phyloP scores from a whole-genome alignment of 192 early-diverging fungal genomes.

The Fimicolochytrium jonesii region DNA sequence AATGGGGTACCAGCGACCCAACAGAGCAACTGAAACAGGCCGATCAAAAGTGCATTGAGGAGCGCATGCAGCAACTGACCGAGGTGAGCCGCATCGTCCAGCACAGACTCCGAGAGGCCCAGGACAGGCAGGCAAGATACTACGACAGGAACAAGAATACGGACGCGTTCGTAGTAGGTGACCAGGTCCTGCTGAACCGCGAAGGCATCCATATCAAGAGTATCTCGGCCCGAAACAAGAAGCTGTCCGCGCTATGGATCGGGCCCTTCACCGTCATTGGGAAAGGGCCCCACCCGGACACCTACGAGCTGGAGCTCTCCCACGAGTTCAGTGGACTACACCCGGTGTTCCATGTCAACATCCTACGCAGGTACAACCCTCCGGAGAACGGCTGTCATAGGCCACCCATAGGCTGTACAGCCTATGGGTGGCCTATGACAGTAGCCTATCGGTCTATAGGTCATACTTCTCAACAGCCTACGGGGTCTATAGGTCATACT shows the following conservation, averaged over 20 bases:
- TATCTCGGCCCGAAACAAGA: neutral
- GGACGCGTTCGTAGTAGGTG: neutral
- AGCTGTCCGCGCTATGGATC: neutral
- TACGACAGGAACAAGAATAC: neutral
- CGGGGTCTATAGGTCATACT: no score
- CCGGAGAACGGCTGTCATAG: no score
- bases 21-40: no score
- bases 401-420: no score
- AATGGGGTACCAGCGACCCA: no score
- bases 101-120: neutral
- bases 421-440: no score
- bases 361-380: no score
- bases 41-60: no score
- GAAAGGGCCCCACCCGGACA: conserved; percentile 15
- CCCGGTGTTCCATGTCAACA: conserved; percentile 14
- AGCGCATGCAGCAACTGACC: no score
- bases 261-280: conserved; percentile 1
- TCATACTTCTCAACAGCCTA: no score
- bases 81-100: conserved; percentile 19
- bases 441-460: no score
- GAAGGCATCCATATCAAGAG: neutral
- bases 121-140: neutral
- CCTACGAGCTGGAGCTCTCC: conserved; percentile 11
- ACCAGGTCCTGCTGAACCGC: neutral
- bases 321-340: neutral